Base-by-base conservation (phyloP, 805 yeast species). In the Candida ovalis region DNA sequence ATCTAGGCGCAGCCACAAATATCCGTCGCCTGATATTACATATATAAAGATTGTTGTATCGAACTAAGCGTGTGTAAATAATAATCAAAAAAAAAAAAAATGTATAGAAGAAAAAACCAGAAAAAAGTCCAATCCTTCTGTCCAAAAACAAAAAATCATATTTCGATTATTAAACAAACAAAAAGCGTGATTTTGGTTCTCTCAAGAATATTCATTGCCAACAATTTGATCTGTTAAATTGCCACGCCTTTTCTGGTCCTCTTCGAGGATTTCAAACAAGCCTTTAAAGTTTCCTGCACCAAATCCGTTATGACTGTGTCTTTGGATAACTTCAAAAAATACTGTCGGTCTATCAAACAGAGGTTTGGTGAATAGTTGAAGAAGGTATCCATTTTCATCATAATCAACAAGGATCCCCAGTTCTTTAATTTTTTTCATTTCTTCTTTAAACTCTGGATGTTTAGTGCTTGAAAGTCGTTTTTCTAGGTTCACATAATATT, bases 221-320 rank as follows among this genome's bases (percentile, higher is more conserved):
- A 30, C 47, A 3, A 30, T 40, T 47, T 63, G 67, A 12, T 54
- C 59, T 4, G 52, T 52, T 22, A 81, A 64, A 15, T 88, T 88
- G 1, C 96, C 96, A 44, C 96, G 76, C 44, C 66, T 59, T 48
- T 63, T 72, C 62, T 88, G 96, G 55, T 87, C 91, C n/a, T 74
- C 74, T 63, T 88, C 96, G 48, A 88, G 81, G 6, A 86, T 79
- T 60, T 88, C 91, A 60, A 86, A 88, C 35, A 89, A 69, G 0
- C 94, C 86, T 62, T 81, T 85, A 70, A 88, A 88, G 51, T 90
- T 88, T 1, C 96, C 96, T 43, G 89, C 89, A 1, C 96, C 96
- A 66, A 88, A 88, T 0, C 96, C 96, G 51, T 83, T 76, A 62
- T 86, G 91, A 58, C 86, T 84, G 56, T 76, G 73, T 51, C 96